These are phyloP conservation scores for Ophiostoma perfectum DNA, from an alignment of 2,329 filamentous ascomycete genomes.

Conservation along the genomic window DNA sequence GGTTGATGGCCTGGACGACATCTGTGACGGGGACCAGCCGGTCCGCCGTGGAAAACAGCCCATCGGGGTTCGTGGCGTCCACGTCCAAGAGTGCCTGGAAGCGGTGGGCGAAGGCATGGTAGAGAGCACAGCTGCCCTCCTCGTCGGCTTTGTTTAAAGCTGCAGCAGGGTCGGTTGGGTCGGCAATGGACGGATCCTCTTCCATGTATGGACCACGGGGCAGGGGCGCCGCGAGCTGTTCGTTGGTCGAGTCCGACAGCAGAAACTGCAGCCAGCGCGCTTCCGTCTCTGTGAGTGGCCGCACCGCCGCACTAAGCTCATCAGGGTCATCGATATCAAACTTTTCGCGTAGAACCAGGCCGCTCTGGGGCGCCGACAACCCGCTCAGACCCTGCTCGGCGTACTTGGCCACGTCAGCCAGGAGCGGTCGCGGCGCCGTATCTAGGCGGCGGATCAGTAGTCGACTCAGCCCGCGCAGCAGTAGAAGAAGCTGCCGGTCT, in stretches of 20 bases:
- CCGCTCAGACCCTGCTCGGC: conserved; percentile 16
- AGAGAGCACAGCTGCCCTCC: conserved; percentile 30
- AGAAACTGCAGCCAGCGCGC: conserved; percentile 35
- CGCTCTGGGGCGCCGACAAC: background rate
- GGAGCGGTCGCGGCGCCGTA: conserved; percentile 31
- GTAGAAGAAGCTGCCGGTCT: conserved; percentile 30
- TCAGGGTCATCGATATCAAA: conserved; percentile 15
- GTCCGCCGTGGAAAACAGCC: conserved; percentile 29
- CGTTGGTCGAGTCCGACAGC: conserved; percentile 30
- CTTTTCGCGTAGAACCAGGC: conserved; percentile 17
- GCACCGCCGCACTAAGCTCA: background rate
- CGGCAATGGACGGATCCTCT: background rate
- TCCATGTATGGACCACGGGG: conserved; percentile 16
- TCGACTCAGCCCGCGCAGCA: conserved; percentile 29
- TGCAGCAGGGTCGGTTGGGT: background rate
- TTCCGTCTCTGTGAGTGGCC: conserved; percentile 30
- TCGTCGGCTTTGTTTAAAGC: background rate
- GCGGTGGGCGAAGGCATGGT: conserved; percentile 33
- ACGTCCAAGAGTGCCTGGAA: conserved; percentile 35
- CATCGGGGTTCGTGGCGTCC: conserved; percentile 29
- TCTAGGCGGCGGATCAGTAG: conserved; percentile 28
- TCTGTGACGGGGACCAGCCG: conserved; percentile 29
- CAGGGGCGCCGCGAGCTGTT: conserved; percentile 26
- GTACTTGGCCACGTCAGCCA: conserved; percentile 28
- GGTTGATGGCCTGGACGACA: conserved; percentile 31